Evolutionary conservation across 805 yeast species (phyloP), one percentile per base, ranked within the genome.

Genomic region (Candida vartiovaarae): DNA sequence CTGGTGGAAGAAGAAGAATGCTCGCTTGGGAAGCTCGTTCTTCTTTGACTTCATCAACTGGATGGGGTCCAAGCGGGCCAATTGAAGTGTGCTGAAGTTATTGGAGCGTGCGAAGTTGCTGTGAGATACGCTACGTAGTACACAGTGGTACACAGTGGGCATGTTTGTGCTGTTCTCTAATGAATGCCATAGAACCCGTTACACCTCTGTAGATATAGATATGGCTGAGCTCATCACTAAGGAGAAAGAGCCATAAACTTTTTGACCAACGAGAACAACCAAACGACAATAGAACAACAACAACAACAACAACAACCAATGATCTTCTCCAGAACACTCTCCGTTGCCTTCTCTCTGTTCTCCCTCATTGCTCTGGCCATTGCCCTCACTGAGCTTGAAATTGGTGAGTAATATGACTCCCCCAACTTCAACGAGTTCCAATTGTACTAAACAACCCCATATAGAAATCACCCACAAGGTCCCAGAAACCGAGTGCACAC

Each of bases 11-110:
- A 62, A 69, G 47, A 57, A 66, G 15, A 62, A 66, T 39, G 68
- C 75, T 51, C 76, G 74, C 51, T 61, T 76, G 24, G 72, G 73
- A 23, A 68, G 82, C 7, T 66, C 75, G 9, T 59, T 85, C 55
- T 88, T 84, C 59, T 73, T 79, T 51, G 96, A 89, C 54, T 77
- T 87, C 48, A 74, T 84, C 56, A 88, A 88, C 64, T 90, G 93
- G 90, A 59, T 84, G 36, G 72, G 71, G 49, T 66, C 84, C n/a
- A 72, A 73, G 54, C 55, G 54, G 39, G 29, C 49, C 29, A 38
- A 37, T 20, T 37, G 29, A 37, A 20, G 15, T 7, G 6, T 3
- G n/a, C 32, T 26, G 37, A 35, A 20, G 15, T 10, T 10, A 26
- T 29, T 29, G 32, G 32, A 10, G 32, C 10, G 32, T 8, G 32